phyloP scores from a whole-genome alignment of 441 rosid genomes.

The Corymbia citriodora region DNA sequence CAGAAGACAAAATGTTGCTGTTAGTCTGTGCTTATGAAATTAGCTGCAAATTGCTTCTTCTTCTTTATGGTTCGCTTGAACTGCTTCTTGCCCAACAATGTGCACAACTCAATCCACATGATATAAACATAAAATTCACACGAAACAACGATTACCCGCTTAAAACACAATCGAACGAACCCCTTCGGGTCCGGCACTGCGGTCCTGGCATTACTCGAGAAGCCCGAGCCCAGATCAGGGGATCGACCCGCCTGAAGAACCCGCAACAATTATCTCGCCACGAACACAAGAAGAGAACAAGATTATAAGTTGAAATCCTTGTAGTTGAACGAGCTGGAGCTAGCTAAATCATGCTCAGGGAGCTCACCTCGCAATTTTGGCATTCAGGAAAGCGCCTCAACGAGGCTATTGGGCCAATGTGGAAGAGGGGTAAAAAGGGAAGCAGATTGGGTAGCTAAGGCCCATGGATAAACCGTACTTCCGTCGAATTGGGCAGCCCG shows the following conservation, averaged over 20 bases:
- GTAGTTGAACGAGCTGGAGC: neutral
- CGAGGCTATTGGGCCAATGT: neutral
- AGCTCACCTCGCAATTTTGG: neutral
- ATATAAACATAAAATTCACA: neutral
- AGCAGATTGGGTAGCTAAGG: neutral
- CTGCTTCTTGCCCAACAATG: neutral
- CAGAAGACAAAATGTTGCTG: neutral
- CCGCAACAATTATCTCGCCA: neutral
- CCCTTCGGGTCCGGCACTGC: neutral
- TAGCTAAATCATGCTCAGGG: neutral
- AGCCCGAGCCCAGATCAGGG: neutral
- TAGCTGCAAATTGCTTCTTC: accelerated
- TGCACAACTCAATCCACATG: neutral
- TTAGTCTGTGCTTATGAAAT: no score
- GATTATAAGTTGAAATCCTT: neutral
- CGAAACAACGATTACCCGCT: neutral
- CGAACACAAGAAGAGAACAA: neutral
- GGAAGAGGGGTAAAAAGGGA: neutral
- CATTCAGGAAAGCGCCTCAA: neutral
- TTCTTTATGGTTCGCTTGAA: neutral
- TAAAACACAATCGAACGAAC: neutral
- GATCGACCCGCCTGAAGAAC: neutral
- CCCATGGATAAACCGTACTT: neutral
- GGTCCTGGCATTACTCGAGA: neutral
- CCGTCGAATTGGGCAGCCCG: neutral